Base-by-base conservation (phyloP, 108 stramenopile genomes). In the Cylindrotheca fusiformis region DNA sequence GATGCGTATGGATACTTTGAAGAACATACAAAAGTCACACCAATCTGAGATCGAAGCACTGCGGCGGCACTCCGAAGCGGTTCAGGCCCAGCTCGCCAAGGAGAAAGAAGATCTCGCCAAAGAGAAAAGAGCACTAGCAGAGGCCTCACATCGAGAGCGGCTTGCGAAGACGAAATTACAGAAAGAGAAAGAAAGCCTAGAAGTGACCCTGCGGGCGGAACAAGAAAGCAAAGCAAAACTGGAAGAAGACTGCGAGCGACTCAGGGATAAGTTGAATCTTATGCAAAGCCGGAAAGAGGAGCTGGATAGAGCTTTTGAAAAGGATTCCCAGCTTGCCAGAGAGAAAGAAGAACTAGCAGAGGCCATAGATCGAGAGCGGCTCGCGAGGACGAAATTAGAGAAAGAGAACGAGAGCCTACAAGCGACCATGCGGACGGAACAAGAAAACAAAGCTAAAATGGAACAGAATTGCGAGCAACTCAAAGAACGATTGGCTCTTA, bases 331-430 rank as follows among this genome's bases (percentile, higher is more conserved):
- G n/a, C n/a, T 45, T 41, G 31, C 57, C 32, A 48, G 36, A 44
- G 19, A 19, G 52, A 36, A 53, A 12, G 27, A 0, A 26, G 27
- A 30, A 8, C 56, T 50, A 25, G 30, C 29, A 17, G 44, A 69
- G 10, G 31, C 27, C 33, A 26, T 41, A 5, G 36, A 4, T 53
- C 36, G 36, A 46, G 41, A 44, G 31, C 58, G 33, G 29, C 46
- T 46, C 19, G 51, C n/a, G n/a, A n/a, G 36, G 51, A 20, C 22
- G 20, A 54, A 48, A 56, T 46, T 28, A 21, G 31, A 55, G 8
- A 26, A 57, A 45, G 56, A 67, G 23, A 44, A 44, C 33, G 24
- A 65, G n/a, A 53, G 26, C 20, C 14, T 46, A 45, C 30, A 55
- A 18, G 8, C 41, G 18, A 49, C 21, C 20, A 46, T 44, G 0